These are phyloP conservation scores for Leccinum solheimii DNA, from an alignment of 1,284 basidiomycete species.

Conservation along the genomic window DNA sequence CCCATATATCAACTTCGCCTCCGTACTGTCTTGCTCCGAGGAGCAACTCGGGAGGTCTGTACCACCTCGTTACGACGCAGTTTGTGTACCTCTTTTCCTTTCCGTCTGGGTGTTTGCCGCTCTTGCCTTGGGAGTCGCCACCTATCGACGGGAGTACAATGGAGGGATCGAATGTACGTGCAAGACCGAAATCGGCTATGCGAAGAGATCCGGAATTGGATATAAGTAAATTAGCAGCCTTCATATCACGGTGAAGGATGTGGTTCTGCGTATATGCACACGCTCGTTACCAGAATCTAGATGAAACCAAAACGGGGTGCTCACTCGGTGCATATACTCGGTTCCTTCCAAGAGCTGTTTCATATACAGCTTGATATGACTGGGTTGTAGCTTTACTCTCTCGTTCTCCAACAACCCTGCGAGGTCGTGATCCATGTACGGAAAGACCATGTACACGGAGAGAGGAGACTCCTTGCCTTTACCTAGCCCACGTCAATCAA, in stretches of 20 bases:
- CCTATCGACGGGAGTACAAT: conserved; percentile 37
- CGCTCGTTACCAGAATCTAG: conserved; percentile 6
- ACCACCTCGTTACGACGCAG: conserved; percentile 99
- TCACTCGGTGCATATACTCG: conserved; percentile 89
- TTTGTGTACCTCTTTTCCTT: conserved; percentile 86
- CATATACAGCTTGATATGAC: conserved; percentile 95
- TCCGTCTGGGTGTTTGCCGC: conserved; percentile 45
- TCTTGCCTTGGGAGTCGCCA: conserved; percentile 28
- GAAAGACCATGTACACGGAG: conserved; percentile 98
- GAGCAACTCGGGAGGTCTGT: conserved; percentile 93
- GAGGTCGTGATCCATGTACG: conserved; percentile 99
- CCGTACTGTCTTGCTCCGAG: conserved; percentile 90
- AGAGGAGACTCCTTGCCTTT: conserved; percentile 62
- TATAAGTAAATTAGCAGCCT: conserved; percentile 96
- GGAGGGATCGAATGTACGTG: conserved; percentile 68
- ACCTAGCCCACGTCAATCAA: conserved; percentile 38
- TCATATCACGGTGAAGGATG: conserved; percentile 98
- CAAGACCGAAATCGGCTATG: conserved; percentile 97
- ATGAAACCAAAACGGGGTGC: conserved; percentile 9
- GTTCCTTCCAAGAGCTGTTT: conserved; percentile 94
- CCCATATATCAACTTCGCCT: conserved; percentile 97
- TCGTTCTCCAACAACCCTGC: conserved; percentile 93
- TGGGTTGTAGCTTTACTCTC: conserved; percentile 75
- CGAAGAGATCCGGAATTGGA: conserved; percentile 80
- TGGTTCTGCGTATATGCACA: conserved; percentile 65